Base-by-base conservation (phyloP, 331 rosid genomes). In the Pyracantha coccinea region DNA sequence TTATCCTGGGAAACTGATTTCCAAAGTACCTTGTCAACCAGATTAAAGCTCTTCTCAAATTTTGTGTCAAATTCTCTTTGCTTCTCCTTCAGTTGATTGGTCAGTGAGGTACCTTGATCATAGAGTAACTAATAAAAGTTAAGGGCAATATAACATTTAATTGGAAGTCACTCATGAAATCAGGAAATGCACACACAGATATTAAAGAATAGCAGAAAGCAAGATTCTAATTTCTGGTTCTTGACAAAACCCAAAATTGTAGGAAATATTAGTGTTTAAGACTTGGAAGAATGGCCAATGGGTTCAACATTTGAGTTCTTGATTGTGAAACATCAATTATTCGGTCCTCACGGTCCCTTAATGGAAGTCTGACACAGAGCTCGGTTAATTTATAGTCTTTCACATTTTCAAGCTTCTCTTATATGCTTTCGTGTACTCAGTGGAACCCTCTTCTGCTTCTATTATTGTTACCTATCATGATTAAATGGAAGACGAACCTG, bases 61-160 rank as follows among this genome's bases (percentile, higher is more conserved):
- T 84, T 87, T n/a, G 82, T 70, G 71, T 95, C 97, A 95, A 90
- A 95, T 47, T 90, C 90, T 75, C 77, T 85, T 64, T 90, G 88
- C 84, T 95, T 95, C 79, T 83, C 87, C 71, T 86, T 89, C 87
- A 92, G 85, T 75, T 72, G 89, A 73, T 84, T 75, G 25, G 99
- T 86, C 77, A 95, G 81, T 20, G 89, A 85, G 72, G 88, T 53
- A 73, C 97, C 99, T 95, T 55, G 78, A 77, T 82, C 61, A 72
- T 68, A 66, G 67, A 82, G 52, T 62, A 61, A 68, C 69, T 24
- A 73, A 60, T 57, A 81, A 79, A 59, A 58, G 20, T 77, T 21
- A 66, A 62, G 23, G 66, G 66, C 47, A 68, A 11, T 2, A 66
- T 27, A 14, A 57, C 19, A 9, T 55, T 65, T 32, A 75, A 55